Base-by-base conservation (phyloP, 108 stramenopile genomes). In the Bacterosira constricta region DNA sequence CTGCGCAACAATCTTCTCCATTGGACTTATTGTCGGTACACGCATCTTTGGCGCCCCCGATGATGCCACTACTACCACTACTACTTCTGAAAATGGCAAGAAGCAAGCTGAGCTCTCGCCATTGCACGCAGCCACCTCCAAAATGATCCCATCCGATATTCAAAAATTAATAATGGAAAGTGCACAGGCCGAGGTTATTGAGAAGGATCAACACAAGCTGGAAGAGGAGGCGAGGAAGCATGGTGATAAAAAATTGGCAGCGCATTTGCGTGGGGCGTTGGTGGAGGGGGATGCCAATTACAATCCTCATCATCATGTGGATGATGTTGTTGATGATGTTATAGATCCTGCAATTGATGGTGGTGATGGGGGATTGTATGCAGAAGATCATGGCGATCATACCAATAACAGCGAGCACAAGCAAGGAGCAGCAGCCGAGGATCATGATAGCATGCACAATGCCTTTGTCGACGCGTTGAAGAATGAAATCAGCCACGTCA, bases 251-350 rank as follows among this genome's bases (percentile, higher is more conserved):
- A 47, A 29, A 8, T 6, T 64, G 57, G 77, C 64, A 25, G 53
- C 54, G 38, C 77, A 79, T 62, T 53, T 71, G 29, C 13, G 69
- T 21, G 77, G 77, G 25, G 53, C 29, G 32, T 38, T 59, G 38
- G 64, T 44, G 0, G 69, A 69, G 39, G 77, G 77, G 20, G 77
- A 79, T 71, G 45, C 42, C 2, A 79, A 79, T 79, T 79, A 79
- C 57, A 79, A 79, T 66, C 77, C 77, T n/a, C 77, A 79, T 51
- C 63, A 49, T 37, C 68, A 57, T 31, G 36, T 79, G 12, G 77
- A 79, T 66, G 77, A 79, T 71, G 41, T 69, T 15, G 37, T 34
- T 10, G 68, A 47, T 21, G 68, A 25, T 4, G 75, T 27, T 20
- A 57, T 32, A 7, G 21, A 37, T 50, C 6, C 20, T n/a, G 57